Percentiles rank a stretch among this genome's conserved stretches.
These are phyloP conservation scores for Cercospora sp. DNA, from an alignment of 2,329 filamentous ascomycete genomes.

Conservation along the genomic window DNA sequence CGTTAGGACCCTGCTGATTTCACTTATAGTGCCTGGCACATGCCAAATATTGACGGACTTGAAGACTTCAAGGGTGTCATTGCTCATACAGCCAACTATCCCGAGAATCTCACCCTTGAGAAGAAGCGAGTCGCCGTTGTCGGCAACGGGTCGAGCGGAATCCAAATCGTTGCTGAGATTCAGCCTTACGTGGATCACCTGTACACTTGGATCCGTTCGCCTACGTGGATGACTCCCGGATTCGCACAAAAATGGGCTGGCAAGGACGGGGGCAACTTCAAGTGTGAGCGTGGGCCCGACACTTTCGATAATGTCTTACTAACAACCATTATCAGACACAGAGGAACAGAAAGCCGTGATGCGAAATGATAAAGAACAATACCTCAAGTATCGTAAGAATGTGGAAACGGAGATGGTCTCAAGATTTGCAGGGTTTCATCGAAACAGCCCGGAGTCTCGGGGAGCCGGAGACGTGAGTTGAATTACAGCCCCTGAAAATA, in stretches of 20 bases:
- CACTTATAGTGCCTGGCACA: not conserved
- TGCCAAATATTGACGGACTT: not conserved
- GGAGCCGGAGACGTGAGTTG: not conserved
- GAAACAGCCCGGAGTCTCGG: not conserved
- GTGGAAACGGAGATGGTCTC: not conserved
- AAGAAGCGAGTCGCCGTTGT: constrained; percentile 39
- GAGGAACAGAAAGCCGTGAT: not conserved
- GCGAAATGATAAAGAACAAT: not conserved
- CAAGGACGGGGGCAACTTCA: constrained; percentile 48
- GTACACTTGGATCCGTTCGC: constrained; percentile 20
- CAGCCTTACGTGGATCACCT: constrained; percentile 44
- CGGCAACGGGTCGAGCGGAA: constrained; percentile 41
- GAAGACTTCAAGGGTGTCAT: not conserved
- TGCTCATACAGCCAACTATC: constrained; percentile 32
- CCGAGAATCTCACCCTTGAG: constrained; percentile 32
- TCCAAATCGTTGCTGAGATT: constrained; percentile 45
- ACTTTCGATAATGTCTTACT: not conserved
- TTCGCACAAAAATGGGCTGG: constrained; percentile 47
- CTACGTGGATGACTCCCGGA: constrained; percentile 42
- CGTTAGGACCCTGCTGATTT: not conserved
- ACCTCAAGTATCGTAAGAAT: not conserved
- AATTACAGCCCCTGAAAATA: not conserved
- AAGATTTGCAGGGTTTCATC: not conserved
- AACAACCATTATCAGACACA: not conserved
- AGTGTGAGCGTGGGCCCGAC: constrained; percentile 43